Conservation (phyloP, 768 basidiomycete genomes). For the Botryobasidium botryosum region DNA sequence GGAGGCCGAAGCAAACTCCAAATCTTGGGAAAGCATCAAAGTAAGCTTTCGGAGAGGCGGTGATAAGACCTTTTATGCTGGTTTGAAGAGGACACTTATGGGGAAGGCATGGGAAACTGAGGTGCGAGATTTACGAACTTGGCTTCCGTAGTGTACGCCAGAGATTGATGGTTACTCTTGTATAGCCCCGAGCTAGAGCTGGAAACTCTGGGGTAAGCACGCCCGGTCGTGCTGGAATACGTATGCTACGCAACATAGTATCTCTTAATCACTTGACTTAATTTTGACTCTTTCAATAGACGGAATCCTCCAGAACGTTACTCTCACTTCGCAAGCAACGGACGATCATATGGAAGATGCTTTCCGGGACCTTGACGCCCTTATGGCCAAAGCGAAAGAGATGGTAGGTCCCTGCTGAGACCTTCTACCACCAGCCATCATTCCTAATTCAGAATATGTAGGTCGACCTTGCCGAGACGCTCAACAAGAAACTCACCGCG, state of each 20-base stretch:
- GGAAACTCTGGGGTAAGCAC: too few relatives aligned
- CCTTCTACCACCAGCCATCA: too few relatives aligned
- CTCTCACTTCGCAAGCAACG: slow-evolving; percentile 43
- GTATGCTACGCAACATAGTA: slow-evolving; percentile 5
- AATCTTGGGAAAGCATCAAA: slow-evolving; percentile 39
- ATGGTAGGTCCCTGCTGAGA: too few relatives aligned
- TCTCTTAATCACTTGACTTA: slow-evolving; percentile 4
- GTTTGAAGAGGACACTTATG: slow-evolving; percentile 51
- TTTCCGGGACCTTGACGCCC: slow-evolving; percentile 70
- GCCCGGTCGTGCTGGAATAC: slow-evolving; percentile 11
- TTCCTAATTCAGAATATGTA: too few relatives aligned
- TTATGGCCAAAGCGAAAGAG: slow-evolving; percentile 82
- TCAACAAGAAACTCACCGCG: slow-evolving; percentile 65
- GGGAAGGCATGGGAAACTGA: slow-evolving; percentile 60
- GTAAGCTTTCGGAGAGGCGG: slow-evolving; percentile 88
- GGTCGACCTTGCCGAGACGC: slow-evolving; percentile 69
- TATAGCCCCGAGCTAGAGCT: too few relatives aligned
- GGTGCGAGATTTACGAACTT: neutral
- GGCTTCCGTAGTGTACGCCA: too few relatives aligned
- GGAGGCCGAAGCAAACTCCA: too few relatives aligned
- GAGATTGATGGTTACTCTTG: too few relatives aligned
- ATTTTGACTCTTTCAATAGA: slow-evolving; percentile 27
- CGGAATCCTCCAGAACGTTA: slow-evolving; percentile 65
- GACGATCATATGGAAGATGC: slow-evolving; percentile 56
- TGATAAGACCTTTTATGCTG: slow-evolving; percentile 64